Base-by-base conservation (phyloP, 805 yeast genomes). In the Lachancea sp. region DNA sequence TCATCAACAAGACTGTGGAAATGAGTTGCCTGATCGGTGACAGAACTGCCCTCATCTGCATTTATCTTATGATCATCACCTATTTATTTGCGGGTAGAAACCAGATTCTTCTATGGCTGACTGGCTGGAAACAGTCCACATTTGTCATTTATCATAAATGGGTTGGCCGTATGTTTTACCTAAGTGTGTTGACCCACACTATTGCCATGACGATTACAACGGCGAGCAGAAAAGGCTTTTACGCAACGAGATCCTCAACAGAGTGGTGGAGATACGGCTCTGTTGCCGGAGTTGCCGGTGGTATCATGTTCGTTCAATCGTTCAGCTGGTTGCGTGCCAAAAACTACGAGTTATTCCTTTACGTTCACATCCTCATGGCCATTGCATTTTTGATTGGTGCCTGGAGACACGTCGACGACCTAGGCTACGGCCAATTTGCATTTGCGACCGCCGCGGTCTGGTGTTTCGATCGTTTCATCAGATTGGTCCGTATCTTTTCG, bases 1-100 rank as follows among this genome's bases (percentile, higher is more conserved):
- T 44, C 42, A 36, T 46, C 10, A 44, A 33, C 18, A 48, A 48
- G 39, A 43, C 36, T 18, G 32, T 46, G 19, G 57, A 56, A 38
- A 39, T 58, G 33, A 38, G 49, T 4, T 41, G 58, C 31, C 48
- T 48, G 31, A 48, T 80, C 18, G 80, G 76, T 22, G 82, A 78
- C 59, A 68, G 85, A 59, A 60, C 78, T 10, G 82, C 75, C 27
- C 49, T 75, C 20, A 60, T 75, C 50, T 62, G 73, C 2, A 57
- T 74, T 38, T 77, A 71, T 48, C 44, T 78, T 46, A 67, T 79
- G 48, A 85, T 86, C 2, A 59, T 74, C 8, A 57, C 79, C 10
- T 73, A 76, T 49, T 66, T 82, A 45, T 80, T 85, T 62, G 85
- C 85, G 3, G 82, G 84, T 22, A 69, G 91, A 52, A 85, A 85